These are phyloP conservation scores for Areca catechu DNA, from an alignment of 176 grass and related monocot genomes.

Conservation along the genomic window DNA sequence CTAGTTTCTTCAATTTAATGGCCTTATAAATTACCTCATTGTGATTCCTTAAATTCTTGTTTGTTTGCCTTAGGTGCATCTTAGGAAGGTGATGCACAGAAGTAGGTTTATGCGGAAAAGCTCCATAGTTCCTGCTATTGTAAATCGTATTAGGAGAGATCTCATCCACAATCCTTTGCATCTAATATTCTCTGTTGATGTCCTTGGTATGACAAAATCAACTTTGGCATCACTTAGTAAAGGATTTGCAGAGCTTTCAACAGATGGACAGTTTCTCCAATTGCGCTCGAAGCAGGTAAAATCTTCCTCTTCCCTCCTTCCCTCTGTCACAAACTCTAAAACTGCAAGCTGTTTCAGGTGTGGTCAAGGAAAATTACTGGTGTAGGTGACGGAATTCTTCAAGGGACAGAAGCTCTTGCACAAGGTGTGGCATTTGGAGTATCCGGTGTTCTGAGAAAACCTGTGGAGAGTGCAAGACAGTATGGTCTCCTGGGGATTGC, in stretches of 20 bases:
- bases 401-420: conserved; percentile 92
- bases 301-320: not conserved
- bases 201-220: conserved; percentile 93
- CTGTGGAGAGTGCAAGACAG: conserved; percentile 81
- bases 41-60: no score
- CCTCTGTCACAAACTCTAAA: conserved; percentile 18
- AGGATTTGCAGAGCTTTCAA: conserved; percentile 98
- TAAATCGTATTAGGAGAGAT: conserved; percentile 80
- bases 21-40: no score
- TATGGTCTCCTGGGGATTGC: conserved; percentile 83
- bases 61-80: conserved; percentile 61
- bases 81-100: conserved; percentile 78
- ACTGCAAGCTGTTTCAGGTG: conserved; percentile 38
- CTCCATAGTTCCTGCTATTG: conserved; percentile 64
- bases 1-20: no score
- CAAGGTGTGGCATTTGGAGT: conserved; percentile 96
- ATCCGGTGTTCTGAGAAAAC: conserved; percentile 92
- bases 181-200: conserved; percentile 89
- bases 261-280: conserved; percentile 90
- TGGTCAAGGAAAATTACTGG: conserved; percentile 82
- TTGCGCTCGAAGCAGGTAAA: conserved; percentile 85
- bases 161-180: conserved; percentile 96
- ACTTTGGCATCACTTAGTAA: conserved; percentile 91
- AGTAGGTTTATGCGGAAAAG: conserved; percentile 84
- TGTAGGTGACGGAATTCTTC: conserved; percentile 84